Base-by-base conservation (phyloP, 208 protist species). In the Wallacemonas sp. region DNA sequence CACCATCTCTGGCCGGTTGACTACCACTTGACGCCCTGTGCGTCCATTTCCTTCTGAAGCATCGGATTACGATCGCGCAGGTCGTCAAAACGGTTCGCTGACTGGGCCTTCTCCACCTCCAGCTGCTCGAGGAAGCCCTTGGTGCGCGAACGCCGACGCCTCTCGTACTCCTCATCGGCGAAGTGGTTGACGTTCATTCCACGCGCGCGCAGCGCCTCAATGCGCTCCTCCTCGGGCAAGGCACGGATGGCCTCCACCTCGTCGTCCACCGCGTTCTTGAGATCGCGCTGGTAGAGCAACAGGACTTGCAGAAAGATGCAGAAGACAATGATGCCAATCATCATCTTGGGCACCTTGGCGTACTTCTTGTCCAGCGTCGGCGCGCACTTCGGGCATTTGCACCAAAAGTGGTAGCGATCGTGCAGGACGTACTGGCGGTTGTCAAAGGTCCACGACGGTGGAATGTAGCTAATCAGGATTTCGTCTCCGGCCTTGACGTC, bases 351-450 rank as follows among this genome's bases (percentile, higher is more conserved):
- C 28, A 82, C 62, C 7, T 70, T 75, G 1, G 81, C 70, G 69
- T 92, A 94, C 69, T 81, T 79, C 42, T 66, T 65, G 48, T 93
- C 86, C 16, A 93, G 45, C 29, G 72, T 79, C 0, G 87, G 86
- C 3, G 91, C 69, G 48, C 91, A 96, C 59, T 86, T 87, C 33
- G 87, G 83, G 72, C 91, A 96, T 61, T 92, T 92, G 74, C 91
- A 96, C 83, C 87, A 91, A 49, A 96, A 96, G 22, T 75, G 77
- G 71, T 96, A 96, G 57, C 87, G 91, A 57, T 96, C 91, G 77
- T 93, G 87, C 36, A 96, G 70, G n/a, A 96, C 91, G 68, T 96
- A 89, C 74, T 96, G 91, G 23, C 91, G 85, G 66, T 92, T 89
- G 70, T 96, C 87, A 64, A 92, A 96, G 48, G 74, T 77, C 87